These are phyloP conservation scores for Thinopyrum obtusiflorum DNA, from an alignment of 202 grass and related monocot genomes.

Conservation along the genomic window DNA sequence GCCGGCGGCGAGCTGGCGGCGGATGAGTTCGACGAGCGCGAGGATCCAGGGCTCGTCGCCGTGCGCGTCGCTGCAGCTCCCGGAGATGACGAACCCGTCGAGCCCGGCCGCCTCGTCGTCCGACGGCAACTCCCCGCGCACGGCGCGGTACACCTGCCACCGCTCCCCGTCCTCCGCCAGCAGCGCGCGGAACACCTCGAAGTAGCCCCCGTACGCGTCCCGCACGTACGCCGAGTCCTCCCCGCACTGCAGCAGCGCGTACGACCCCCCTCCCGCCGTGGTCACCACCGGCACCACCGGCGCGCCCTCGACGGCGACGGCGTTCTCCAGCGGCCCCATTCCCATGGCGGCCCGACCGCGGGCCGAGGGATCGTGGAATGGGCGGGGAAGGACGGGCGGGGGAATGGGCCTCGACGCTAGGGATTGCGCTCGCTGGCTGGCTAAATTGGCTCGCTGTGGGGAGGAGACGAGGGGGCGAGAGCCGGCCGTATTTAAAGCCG, in stretches of 20 bases:
- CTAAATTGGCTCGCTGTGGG: no score
- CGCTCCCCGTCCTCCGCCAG: conserved; percentile 73
- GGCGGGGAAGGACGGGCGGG: no score
- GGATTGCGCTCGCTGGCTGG: background rate
- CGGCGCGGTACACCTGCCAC: conserved; percentile 68
- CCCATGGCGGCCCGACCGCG: conserved; percentile 35
- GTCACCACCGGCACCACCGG: background rate
- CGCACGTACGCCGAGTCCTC: conserved; percentile 91
- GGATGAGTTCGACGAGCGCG: conserved; percentile 61
- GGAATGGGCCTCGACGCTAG: background rate
- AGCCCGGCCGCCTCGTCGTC: conserved; percentile 40
- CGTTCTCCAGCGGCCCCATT: conserved; percentile 35
- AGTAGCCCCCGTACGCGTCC: conserved; percentile 76
- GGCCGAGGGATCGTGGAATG: no score
- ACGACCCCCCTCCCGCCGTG: conserved; percentile 9
- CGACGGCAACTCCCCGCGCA: conserved; percentile 58
- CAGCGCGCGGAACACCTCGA: conserved; percentile 64
- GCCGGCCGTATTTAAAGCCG: background rate
- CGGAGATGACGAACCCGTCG: conserved; percentile 81
- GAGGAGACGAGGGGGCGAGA: background rate
- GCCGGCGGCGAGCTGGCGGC: conserved; percentile 37
- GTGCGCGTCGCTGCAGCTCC: conserved; percentile 92
- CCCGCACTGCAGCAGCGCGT: conserved; percentile 80
- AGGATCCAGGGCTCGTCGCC: conserved; percentile 68
- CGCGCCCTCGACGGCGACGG: background rate